Evolutionary conservation across 495 filamentous ascomycete species (phyloP).

Genomic region (Penicillium atrosanguineum): DNA sequence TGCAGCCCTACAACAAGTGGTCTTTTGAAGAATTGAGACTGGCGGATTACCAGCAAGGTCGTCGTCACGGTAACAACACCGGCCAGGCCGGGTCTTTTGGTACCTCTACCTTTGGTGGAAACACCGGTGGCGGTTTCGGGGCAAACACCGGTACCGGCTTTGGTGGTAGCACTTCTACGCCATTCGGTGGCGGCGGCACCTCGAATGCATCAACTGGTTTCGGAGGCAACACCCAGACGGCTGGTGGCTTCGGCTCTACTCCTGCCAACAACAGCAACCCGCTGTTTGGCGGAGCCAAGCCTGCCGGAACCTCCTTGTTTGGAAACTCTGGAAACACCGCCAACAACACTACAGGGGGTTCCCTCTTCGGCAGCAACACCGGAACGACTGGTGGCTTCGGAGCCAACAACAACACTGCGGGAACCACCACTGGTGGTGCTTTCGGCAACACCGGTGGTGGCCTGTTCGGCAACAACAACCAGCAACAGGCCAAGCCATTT

Average conservation of each 20-base stretch:
- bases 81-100: constrained; percentile 86
- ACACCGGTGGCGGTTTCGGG: constrained; percentile 39
- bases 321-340: constrained; percentile 26
- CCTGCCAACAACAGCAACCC: constrained; percentile 26
- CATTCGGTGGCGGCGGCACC: constrained; percentile 48
- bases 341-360: constrained; percentile 32
- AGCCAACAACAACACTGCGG: constrained; percentile 10
- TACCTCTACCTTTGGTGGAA: constrained; percentile 37
- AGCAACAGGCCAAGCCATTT: constrained; percentile 35
- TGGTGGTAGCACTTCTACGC: constrained; percentile 43
- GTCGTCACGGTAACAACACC: constrained; percentile 74
- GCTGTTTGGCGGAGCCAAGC: constrained; percentile 40
- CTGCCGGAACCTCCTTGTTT: constrained; percentile 37
- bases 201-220: constrained; percentile 44
- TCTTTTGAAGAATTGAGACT: constrained; percentile 88
- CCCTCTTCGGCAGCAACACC: constrained; percentile 34
- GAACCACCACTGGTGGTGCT: neutral
- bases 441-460: constrained; percentile 35
- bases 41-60: constrained; percentile 84
- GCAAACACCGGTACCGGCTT: constrained; percentile 47
- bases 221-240: constrained; percentile 49
- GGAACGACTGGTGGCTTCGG: constrained; percentile 23
- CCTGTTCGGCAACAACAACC: constrained; percentile 33
- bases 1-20: constrained; percentile 81
- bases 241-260: constrained; percentile 57